Evolutionary conservation across 768 basidiomycete species (phyloP), one percentile per base, ranked within the genome.

Genomic region (Tephrocybe sp.): DNA sequence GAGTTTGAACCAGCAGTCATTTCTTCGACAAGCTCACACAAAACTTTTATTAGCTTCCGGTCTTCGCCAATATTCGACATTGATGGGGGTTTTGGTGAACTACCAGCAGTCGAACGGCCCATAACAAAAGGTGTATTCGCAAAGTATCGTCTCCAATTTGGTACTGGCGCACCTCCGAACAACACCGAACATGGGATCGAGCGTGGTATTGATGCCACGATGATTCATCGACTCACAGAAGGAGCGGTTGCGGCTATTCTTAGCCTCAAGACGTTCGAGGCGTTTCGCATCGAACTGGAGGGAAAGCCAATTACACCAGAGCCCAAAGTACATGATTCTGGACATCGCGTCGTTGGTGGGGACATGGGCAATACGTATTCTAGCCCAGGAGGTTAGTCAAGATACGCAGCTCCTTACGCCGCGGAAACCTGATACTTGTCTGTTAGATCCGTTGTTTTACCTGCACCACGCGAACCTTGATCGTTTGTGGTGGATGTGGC

Each of bases 401-500:
- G 2, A 15, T 30, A 30, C 10, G 2, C 18, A 6, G 12, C 12
- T 2, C 18, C 10, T 25, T 14, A 9, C 21, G 37, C 2, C 18
- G 25, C 1, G 4, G 6, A 17, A 1, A 17, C 40, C 25, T 40
- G 9, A 41, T n/a, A 4, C 9, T 36, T 30, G 28, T 30, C 9
- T 11, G 14, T 12, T 44, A 73, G 71, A 74, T 44, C 72, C 73
- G 3, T 33, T 75, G 8, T 74, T 74, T 59, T 73, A 69, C 57
- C 57, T 73, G 17, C 72, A 74, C 50, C 71, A 73, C 47, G 65
- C 68, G 11, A 72, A 71, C 46, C 45, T 75, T 11, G 72, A 74
- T 45, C 64, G 72, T n/a, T 60, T 75, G 1, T 74, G 73, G 73
- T 72, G 70, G 71, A 38, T 57, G 7, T 75, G 74, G 74, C 70